Evolutionary conservation across 75 land plant species (phyloP).

Genomic region (Pinus taeda): DNA sequence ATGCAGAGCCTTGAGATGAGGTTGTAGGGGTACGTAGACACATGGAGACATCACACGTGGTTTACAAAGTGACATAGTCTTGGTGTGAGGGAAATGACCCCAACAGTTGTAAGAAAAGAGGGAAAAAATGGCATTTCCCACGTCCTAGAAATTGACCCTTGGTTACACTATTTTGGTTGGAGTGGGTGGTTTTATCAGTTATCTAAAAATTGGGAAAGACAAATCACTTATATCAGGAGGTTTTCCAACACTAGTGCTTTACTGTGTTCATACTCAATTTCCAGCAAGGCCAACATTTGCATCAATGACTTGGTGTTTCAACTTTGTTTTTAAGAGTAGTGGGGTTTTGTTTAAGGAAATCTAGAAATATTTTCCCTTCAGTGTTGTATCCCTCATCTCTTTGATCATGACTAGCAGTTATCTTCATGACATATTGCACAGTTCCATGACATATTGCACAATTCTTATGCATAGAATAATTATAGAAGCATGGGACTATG

Average conservation of each 20-base stretch:
- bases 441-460: constrained; percentile 76
- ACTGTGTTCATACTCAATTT: constrained; percentile 58
- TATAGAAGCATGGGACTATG: neutral
- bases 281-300: constrained; percentile 68
- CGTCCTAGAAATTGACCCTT: too few species aligned
- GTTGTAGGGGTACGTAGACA: too few species aligned
- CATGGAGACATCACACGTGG: too few species aligned
- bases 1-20: too few species aligned
- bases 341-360: constrained; percentile 79
- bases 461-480: constrained; percentile 16
- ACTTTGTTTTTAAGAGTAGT: constrained; percentile 57
- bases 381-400: constrained; percentile 73
- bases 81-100: too few species aligned
- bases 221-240: constrained; percentile 78
- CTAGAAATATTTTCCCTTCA: constrained; percentile 86
- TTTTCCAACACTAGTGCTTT: constrained; percentile 52
- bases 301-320: constrained; percentile 72
- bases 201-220: constrained; percentile 62
- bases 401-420: constrained; percentile 89
- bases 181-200: constrained; percentile 93
- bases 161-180: neutral
- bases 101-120: too few species aligned
- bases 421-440: too few species aligned
- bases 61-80: too few species aligned
- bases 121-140: too few species aligned